Base-by-base conservation (phyloP, 1,139 yeast species). In the Candida sanyaensis region DNA sequence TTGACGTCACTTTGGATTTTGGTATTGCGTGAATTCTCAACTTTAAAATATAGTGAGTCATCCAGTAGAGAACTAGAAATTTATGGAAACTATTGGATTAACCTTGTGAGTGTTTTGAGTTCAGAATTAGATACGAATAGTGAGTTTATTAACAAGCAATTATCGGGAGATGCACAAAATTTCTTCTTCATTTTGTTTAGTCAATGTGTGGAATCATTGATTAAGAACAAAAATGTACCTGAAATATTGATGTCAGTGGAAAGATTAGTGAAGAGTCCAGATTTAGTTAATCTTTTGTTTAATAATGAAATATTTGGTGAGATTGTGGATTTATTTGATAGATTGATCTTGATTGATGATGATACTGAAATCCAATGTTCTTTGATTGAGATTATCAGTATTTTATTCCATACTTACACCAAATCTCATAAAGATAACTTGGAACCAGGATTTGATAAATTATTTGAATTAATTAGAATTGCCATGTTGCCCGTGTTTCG, bases 101-200 rank as follows among this genome's bases (percentile, higher is more conserved):
- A 86, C 58, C 77, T 90, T 54, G 83, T 88, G 7, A 85, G 87
- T 49, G 96, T 90, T 0, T 75, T 91, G 57, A 86, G 96, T 23
- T 73, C 84, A 9, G 76, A 87, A 43, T 71, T 86, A 44, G 84
- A 84, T 47, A 71, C 71, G 31, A 77, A 85, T 53, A 71, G 73
- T 11, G 55, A 66, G 3, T 64, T 72, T 45, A 71, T 83, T 42
- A 68, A 65, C 55, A 68, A 53, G 52, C 80, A 58, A 55, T 41
- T 55, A 21, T 77, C 67, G n/a, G 81, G 78, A 10, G 96, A 89
- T 56, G 76, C 85, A 0, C 80, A 83, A 3, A 86, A 88, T 45
- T 88, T 91, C 57, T 85, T 88, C 65, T 88, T 88, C 62, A 86
- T 91, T 27, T 65, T 92, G 42, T 88, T 88, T 68, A 89, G 96